These are phyloP conservation scores for Solanum tacnaense DNA, from an alignment of 257 asterid genomes.

Conservation along the genomic window DNA sequence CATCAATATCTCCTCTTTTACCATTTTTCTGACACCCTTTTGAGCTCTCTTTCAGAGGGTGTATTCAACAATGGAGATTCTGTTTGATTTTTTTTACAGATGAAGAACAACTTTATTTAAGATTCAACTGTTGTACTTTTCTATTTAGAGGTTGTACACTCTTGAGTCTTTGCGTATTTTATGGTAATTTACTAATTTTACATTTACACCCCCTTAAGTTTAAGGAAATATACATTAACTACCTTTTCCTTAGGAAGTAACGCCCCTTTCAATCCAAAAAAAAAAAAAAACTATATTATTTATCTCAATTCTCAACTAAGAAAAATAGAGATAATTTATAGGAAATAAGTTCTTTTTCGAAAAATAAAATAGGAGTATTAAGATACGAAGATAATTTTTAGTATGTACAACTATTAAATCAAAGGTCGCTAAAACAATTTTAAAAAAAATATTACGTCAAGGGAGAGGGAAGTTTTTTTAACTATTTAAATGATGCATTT, in stretches of 20 bases:
- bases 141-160: not conserved
- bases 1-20: not conserved
- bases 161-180: not conserved
- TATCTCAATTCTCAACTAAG: not conserved
- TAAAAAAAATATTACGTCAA: not conserved
- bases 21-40: constrained; percentile 1
- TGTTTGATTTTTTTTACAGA: not conserved
- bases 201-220: not conserved
- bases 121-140: not conserved
- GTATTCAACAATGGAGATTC: not conserved
- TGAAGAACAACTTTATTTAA: not conserved
- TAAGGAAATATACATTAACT: not conserved
- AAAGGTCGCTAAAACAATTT: not conserved
- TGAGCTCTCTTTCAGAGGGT: not conserved
- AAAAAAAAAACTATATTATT: not conserved
- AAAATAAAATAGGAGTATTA: not conserved
- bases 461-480: not conserved
- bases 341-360: not conserved
- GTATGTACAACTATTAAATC: not conserved
- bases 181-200: not conserved
- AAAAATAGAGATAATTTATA: not conserved
- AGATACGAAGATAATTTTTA: not conserved
- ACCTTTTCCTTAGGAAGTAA: not conserved
- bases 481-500: not conserved
- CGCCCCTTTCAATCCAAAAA: not conserved